Conservation (phyloP, 768 basidiomycete species). For the Wakefieldia striispora region DNA sequence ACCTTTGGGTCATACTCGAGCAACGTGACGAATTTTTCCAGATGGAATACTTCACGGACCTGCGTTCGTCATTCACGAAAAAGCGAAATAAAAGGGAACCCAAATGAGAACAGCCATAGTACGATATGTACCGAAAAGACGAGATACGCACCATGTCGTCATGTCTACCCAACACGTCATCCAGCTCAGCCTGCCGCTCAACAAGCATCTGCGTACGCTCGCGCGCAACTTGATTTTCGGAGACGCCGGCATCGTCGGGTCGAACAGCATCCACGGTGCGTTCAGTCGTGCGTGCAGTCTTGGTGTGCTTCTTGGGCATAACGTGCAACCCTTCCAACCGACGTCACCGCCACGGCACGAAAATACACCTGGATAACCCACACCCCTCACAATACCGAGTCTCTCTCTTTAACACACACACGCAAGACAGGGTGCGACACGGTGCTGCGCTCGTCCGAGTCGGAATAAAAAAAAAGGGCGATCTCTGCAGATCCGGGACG, state of each 20-base stretch:
- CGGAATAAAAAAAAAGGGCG: constrained; percentile 30
- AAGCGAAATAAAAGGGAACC: background rate
- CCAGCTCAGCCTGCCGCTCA: constrained; percentile 58
- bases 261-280: background rate
- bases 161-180: constrained; percentile 59
- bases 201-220: constrained; percentile 50
- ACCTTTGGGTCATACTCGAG: constrained; percentile 77
- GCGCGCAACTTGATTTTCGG: constrained; percentile 25
- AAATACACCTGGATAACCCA: background rate
- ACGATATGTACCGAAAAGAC: background rate
- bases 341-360: constrained; percentile 6
- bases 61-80: constrained; percentile 25
- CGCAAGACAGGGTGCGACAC: constrained; percentile 1
- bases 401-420: too few species aligned
- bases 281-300: constrained; percentile 3
- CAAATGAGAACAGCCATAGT: background rate
- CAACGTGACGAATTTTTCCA: constrained; percentile 77
- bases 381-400: too few species aligned
- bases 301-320: constrained; percentile 26
- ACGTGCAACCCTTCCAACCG: background rate
- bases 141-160: constrained; percentile 64
- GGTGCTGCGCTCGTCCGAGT: background rate
- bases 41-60: constrained; percentile 87
- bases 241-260: constrained; percentile 5
- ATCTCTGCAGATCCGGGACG: constrained; percentile 67